phyloP scores from a whole-genome alignment of 148 eudicot species.

The Heliamphora exappendiculata region DNA sequence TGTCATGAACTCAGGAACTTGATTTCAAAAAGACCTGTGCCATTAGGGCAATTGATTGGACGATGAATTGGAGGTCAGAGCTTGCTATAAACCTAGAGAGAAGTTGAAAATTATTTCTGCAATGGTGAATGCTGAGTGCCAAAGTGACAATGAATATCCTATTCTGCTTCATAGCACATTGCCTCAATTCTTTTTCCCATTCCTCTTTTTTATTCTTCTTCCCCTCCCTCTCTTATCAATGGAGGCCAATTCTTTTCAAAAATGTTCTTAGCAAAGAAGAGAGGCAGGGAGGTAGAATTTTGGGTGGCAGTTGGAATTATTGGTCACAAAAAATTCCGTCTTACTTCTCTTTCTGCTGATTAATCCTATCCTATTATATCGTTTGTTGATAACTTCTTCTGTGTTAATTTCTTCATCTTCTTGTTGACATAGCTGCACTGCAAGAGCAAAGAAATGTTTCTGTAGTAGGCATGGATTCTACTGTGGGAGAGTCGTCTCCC shows the following conservation, averaged over 20 bases:
- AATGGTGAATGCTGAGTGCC: neutral
- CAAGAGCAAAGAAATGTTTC: slow-evolving; percentile 44
- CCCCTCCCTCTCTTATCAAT: neutral
- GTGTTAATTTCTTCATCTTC: slow-evolving; percentile 1
- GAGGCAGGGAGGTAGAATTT: slow-evolving; percentile 3
- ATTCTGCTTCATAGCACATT: neutral
- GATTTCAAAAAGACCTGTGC: no score
- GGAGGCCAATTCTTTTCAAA: neutral
- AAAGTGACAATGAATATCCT: neutral
- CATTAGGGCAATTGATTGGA: no score
- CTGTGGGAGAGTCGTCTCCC: slow-evolving; percentile 43
- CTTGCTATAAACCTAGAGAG: neutral
- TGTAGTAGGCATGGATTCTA: slow-evolving; percentile 29
- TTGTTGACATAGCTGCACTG: slow-evolving; percentile 31
- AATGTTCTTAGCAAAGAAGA: neutral
- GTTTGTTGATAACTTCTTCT: neutral
- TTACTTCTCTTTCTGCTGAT: neutral
- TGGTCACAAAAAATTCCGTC: neutral
- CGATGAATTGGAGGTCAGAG: no score
- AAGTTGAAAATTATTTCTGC: neutral
- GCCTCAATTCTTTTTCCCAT: neutral
- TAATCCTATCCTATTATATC: neutral
- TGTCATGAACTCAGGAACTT: no score
- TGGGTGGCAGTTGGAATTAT: neutral
- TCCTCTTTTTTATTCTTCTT: neutral